Base-by-base conservation (phyloP, 202 grass and related monocot genomes). In the Sporobolus alterniflorus region DNA sequence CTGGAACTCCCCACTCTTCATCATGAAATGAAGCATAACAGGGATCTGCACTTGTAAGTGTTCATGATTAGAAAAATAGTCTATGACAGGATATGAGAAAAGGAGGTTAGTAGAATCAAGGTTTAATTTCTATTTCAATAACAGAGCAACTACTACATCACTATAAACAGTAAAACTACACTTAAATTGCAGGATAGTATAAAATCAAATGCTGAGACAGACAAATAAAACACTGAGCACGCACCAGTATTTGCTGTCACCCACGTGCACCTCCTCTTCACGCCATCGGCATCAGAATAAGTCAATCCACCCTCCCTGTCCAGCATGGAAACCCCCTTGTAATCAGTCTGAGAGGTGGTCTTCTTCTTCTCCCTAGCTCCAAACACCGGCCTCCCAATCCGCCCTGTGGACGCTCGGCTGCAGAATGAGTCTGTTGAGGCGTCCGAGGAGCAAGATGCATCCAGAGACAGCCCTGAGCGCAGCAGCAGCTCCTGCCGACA, bases 1-100 rank as follows among this genome's bases (percentile, higher is more conserved):
- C 84, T 72, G 93, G 96, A 76, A 92, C 87, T 69, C 95, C 95
- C 95, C 95, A 98, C 72, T 98, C 95, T 84, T 98, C 92, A 62
- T 98, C 95, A 77, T 98, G 96, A 87, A 98, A 98, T 56, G 89
- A 73, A 85, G 80, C 80, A 90, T 94, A 98, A 90, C 87, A 96
- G 43, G 91, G 76, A 82, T 98, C 96, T 98, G 91, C 84, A 83
- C 4, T 64, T 69, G 49, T 11, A 74, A 69, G 18, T 3, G 7
- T 63, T 61, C 42, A 65, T 18, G 14, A 81, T 69, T 24, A 81
- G 36, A 85, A 29, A 21, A 76, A 76, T 57, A 72, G 29, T 39
- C 72, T 16, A 29, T 2, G 6, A 77, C 5, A 57, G 1, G 76
- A 81, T n/a, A 44, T 52, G 10, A 13, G 6, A 68, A n/a, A 54